Base-by-base conservation (phyloP, 1,139 yeast species). In the Candida mesenterica region DNA sequence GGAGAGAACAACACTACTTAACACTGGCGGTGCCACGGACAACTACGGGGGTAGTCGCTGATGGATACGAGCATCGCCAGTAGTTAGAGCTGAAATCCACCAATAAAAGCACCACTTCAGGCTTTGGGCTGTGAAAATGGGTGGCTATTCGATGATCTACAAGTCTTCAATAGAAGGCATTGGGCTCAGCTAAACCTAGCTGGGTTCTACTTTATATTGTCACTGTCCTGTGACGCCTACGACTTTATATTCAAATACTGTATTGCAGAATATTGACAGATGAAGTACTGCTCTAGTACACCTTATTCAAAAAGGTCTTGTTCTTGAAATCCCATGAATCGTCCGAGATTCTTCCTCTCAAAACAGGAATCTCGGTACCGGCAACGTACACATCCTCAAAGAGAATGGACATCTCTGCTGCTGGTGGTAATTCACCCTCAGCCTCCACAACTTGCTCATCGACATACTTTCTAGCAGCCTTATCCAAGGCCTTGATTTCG, bases 311-410 rank as follows among this genome's bases (percentile, higher is more conserved):
- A 60, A 82, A 84, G 48, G 80, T 83, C 57, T 80, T 77, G 72
- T 82, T 84, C 56, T 72, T 72, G 63, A 84, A 84, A 62, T 82
- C 82, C 95, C 95, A 84, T 43, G 90, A 77, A 63, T 90, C 97
- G 53, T 86, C 95, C 50, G 95, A 84, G 59, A 89, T 83, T 77
- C 98, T 87, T 49, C 98, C 98, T 76, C 98, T 87, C 65, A 90
- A 79, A 49, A 79, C 83, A 51, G 94, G 94, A 42, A 87, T 77
- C 72, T 92, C 97, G 43, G 92, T 72, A 45, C 98, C 98, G 63
- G 84, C 90, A 55, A 86, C 95, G 68, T 92, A 92, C 49, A 92
- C 96, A 61, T 92, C 97, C 74, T 89, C 96, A 65, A 90, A 92
- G 62, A 92, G 77, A 60, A 88, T 87, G 61, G 86, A 88, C 80